These are phyloP conservation scores for Capsicum baccatum DNA, from an alignment of 257 asterid genomes.

Conservation along the genomic window DNA sequence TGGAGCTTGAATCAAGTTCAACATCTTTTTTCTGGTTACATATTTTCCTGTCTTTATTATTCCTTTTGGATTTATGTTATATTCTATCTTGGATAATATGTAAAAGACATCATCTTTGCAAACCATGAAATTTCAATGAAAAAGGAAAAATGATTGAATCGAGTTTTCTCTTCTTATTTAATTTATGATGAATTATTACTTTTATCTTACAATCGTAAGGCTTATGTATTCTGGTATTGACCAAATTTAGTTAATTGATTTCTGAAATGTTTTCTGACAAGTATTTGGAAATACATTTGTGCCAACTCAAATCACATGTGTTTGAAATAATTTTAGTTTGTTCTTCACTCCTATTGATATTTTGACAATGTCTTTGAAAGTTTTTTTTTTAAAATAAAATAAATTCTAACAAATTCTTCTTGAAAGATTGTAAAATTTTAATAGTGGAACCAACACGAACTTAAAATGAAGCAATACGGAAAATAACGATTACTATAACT, in stretches of 20 bases:
- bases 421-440: background rate
- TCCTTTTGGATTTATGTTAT: background rate
- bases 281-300: no score
- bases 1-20: background rate
- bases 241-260: background rate
- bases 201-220: background rate
- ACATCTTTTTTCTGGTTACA: conserved; percentile 19
- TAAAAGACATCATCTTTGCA: conserved; percentile 21
- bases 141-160: conserved; percentile 19
- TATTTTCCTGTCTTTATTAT: conserved; percentile 19
- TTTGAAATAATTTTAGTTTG: background rate
- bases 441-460: background rate
- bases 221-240: background rate
- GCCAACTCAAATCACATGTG: no score
- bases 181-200: background rate
- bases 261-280: background rate
- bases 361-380: background rate
- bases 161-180: background rate
- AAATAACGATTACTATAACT: no score
- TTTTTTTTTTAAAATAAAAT: no score
- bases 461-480: background rate
- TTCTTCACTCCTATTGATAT: no score
- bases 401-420: background rate
- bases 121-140: conserved; percentile 19
- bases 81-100: conserved; percentile 25